Percentiles rank a stretch among this genome's conserved stretches.
Conservation (phyloP, 1,139 yeast species). For the Hyphopichia burtonii region DNA sequence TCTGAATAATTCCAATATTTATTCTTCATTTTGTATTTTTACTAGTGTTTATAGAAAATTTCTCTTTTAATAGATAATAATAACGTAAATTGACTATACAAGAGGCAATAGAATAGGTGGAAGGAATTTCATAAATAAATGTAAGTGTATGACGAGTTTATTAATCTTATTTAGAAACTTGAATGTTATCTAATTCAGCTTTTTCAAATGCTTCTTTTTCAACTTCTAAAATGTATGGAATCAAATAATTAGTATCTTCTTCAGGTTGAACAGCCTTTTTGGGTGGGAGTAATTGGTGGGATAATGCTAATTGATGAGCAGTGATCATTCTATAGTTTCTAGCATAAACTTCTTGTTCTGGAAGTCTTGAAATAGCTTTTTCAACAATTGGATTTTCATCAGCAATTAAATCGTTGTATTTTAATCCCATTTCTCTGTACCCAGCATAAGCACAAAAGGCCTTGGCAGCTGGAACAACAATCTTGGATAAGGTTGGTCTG, state of each 20-base stretch:
- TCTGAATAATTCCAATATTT: not conserved
- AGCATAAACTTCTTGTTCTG: conserved; percentile 79
- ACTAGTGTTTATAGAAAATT: not conserved
- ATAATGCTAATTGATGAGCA: conserved; percentile 83
- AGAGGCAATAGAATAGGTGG: not conserved
- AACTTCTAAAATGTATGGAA: conserved; percentile 90
- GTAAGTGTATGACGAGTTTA: not conserved
- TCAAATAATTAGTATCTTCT: conserved; percentile 81
- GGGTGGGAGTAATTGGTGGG: conserved; percentile 83
- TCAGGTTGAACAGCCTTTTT: conserved; percentile 75
- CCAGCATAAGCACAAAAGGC: conserved; percentile 75
- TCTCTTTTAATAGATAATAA: too few relatives aligned
- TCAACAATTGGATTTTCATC: conserved; percentile 89
- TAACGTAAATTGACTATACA: conserved; percentile 1
- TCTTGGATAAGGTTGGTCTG: conserved; percentile 72
- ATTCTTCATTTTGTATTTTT: not conserved
- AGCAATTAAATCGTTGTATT: conserved; percentile 77
- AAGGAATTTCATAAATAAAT: too few relatives aligned
- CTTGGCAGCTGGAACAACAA: conserved; percentile 78
- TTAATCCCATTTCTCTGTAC: conserved; percentile 90
- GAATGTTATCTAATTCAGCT: conserved; percentile 80
- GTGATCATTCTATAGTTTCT: conserved; percentile 90
- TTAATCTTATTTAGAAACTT: conserved; percentile 22
- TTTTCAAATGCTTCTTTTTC: conserved; percentile 91
- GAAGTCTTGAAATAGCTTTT: conserved; percentile 85